Base-by-base conservation (phyloP, 352 stramenopile genomes). In the Peronospora farinosa region DNA sequence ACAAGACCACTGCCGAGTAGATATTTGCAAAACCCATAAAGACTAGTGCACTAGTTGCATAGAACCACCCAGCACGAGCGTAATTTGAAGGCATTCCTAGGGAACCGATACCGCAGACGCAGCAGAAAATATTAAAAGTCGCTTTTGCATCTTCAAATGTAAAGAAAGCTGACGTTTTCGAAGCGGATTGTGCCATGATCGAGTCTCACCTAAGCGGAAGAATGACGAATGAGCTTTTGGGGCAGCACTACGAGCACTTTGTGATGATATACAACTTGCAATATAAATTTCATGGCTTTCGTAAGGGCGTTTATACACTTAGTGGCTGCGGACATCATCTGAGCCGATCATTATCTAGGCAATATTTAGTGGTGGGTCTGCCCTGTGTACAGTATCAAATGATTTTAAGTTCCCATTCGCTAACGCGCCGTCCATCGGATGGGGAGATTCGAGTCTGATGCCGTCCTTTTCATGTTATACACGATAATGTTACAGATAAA, bases 1-100 rank as follows among this genome's bases (percentile, higher is more conserved):
- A 66, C 25, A 66, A 30, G 23, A 62, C 6, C 19, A 66, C 42
- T 10, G 58, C 55, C 9, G 58, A 28, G 38, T 66, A 66, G 21
- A 66, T 66, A 40, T 66, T 66, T 31, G 58, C 46, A 23, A 62
- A 52, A 17, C 40, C 52, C 58, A 66, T 66, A 35, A 66, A 66
- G 15, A 62, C 9, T 25, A 66, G 21, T 17, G 58, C 58, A 19
- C 54, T 52, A 4, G 52, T 62, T 1, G 58, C 58, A 40, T 52
- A 66, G 21, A 35, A 4, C 58, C 52, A 63, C 8, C 58, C 58
- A 9, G 58, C 58, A 7, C 58, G 58, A 33, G 58, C 58, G 47
- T 62, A 66, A 33, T 62, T 66, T 16, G 58, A 48, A 6, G 58
- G 58, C 52, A 66, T 66, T n/a, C 58, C 58, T 11, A 66, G 52